Evolutionary conservation across 192 early-diverging fungal species (phyloP).

Genomic region (Rhizophagus clarus): DNA sequence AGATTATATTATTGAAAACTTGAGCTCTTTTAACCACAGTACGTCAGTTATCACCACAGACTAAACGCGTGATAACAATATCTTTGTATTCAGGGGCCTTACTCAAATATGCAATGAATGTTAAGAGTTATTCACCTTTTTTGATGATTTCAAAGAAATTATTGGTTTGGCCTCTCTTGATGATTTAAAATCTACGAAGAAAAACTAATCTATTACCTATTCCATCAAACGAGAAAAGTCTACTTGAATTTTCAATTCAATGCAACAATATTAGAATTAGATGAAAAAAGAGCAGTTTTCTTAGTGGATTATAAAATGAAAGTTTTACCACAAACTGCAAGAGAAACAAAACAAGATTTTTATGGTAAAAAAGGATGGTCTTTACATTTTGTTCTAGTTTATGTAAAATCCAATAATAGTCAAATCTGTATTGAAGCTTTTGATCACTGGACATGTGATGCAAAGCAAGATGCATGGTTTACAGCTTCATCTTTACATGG

Average conservation of each 20-base stretch:
- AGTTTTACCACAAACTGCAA: background rate
- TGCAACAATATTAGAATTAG: background rate
- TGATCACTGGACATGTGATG: background rate
- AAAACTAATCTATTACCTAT: background rate
- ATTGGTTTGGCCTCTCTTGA: background rate
- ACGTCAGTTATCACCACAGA: no score
- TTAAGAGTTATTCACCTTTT: background rate
- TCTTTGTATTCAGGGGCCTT: no score
- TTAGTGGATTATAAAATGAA: slow-evolving; percentile 21
- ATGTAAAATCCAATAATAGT: no score
- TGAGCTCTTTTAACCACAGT: no score
- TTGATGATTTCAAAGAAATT: background rate
- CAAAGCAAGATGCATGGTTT: background rate
- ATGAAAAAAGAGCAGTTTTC: background rate
- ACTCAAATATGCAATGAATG: slow-evolving; percentile 10
- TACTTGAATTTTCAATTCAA: slow-evolving; percentile 1
- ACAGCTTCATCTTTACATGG: background rate
- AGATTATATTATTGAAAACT: no score
- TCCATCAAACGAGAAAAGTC: background rate
- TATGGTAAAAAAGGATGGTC: slow-evolving; percentile 2
- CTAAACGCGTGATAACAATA: no score
- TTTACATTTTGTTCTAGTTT: background rate
- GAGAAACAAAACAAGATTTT: background rate
- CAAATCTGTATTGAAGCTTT: background rate
- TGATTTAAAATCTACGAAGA: background rate